These are phyloP conservation scores for Monilinia laxa DNA, from an alignment of 2,329 filamentous ascomycete species.

Conservation along the genomic window DNA sequence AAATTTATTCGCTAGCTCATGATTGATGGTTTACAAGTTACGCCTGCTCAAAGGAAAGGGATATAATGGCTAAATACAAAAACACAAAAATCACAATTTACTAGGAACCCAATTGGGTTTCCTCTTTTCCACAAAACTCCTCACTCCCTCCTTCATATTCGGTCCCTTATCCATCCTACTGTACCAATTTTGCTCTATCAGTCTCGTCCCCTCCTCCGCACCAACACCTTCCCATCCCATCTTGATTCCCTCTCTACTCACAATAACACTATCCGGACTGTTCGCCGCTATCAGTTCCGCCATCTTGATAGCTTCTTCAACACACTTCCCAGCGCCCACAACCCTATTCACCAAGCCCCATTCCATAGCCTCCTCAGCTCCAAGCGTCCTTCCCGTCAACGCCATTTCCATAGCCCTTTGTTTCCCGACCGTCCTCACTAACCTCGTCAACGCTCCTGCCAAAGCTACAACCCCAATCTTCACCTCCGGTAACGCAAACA, in stretches of 20 bases:
- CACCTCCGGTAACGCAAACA: constrained; percentile 70
- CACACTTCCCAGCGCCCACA: constrained; percentile 50
- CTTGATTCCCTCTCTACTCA: constrained; percentile 69
- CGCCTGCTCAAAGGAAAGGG: not conserved
- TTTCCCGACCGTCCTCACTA: constrained; percentile 63
- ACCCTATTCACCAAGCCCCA: constrained; percentile 74
- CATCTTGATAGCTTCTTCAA: constrained; percentile 59
- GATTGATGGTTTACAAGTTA: not conserved
- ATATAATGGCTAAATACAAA: constrained; percentile 19
- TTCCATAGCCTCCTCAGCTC: constrained; percentile 56
- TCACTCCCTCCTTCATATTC: constrained; percentile 73
- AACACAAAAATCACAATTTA: constrained; percentile 49
- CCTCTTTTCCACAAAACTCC: constrained; percentile 75
- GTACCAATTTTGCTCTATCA: constrained; percentile 59
- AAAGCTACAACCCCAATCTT: constrained; percentile 68
- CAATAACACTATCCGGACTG: constrained; percentile 74
- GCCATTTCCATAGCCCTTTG: constrained; percentile 72
- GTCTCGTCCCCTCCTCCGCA: constrained; percentile 57
- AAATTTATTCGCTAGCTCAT: not conserved
- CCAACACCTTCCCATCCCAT: constrained; percentile 70
- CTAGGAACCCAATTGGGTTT: constrained; percentile 66
- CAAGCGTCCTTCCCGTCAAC: constrained; percentile 60
- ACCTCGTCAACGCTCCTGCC: constrained; percentile 67
- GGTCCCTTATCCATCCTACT: constrained; percentile 61
- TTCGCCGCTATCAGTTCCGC: constrained; percentile 62